Evolutionary conservation across 441 rosid species (phyloP).

Genomic region (Arabidopsis hybrid): DNA sequence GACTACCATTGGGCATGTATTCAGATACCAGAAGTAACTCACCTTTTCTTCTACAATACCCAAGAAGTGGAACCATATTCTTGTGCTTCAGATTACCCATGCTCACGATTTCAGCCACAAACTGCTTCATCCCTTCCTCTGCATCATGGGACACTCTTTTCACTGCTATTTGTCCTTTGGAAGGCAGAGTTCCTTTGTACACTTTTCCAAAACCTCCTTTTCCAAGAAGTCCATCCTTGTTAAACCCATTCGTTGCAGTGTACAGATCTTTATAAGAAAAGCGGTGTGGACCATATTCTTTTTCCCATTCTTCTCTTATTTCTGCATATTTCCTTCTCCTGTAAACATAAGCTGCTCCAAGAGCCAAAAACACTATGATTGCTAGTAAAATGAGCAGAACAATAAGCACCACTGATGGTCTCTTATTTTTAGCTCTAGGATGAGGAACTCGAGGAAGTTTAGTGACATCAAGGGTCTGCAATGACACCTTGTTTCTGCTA

Average conservation of each 20-base stretch:
- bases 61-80: slow-evolving; percentile 50
- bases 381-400: slow-evolving; percentile 26
- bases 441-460: slow-evolving; percentile 51
- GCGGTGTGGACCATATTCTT: slow-evolving; percentile 49
- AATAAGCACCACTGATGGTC: neutral
- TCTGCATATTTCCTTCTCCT: slow-evolving; percentile 48
- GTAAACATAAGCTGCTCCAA: slow-evolving; percentile 31
- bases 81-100: slow-evolving; percentile 49
- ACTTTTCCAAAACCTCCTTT: slow-evolving; percentile 52
- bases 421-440: neutral
- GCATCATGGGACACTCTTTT: slow-evolving; percentile 48
- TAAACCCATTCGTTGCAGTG: slow-evolving; percentile 45
- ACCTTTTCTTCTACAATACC: slow-evolving; percentile 51
- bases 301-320: slow-evolving; percentile 61
- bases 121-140: slow-evolving; percentile 49
- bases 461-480: slow-evolving; percentile 36
- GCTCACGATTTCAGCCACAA: slow-evolving; percentile 46
- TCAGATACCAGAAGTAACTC: slow-evolving; percentile 43
- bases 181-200: slow-evolving; percentile 45
- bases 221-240: slow-evolving; percentile 43
- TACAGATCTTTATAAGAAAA: slow-evolving; percentile 44
- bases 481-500: slow-evolving; percentile 47
- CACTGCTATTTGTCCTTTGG: slow-evolving; percentile 43
- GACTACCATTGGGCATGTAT: slow-evolving; percentile 41
- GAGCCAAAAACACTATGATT: slow-evolving; percentile 9